Base-by-base conservation (phyloP, 2,329 filamentous ascomycete genomes). In the Apiospora hydei region DNA sequence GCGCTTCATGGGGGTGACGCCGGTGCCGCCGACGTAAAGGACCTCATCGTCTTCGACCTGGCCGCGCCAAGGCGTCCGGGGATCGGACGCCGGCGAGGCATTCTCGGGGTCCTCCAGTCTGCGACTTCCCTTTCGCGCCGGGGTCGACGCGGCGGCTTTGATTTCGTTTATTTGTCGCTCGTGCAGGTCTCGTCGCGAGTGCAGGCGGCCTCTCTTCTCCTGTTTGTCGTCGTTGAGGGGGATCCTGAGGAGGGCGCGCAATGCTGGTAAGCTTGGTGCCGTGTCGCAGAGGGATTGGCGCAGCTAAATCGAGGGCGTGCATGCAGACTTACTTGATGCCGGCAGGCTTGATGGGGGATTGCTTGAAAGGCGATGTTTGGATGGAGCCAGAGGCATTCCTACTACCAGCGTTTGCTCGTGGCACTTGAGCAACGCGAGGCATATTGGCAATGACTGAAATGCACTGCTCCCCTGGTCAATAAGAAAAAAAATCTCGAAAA, bases 181-280 rank as follows among this genome's bases (percentile, higher is more conserved):
- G 81, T 98, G 93, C 43, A 94, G 90, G 46, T 94, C 94, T 84
- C 97, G 94, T 79, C 96, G 92, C 74, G 94, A 95, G 80, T 96
- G 93, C 79, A 96, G 87, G 69, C 96, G 93, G 77, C 92, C 92
- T 68, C 95, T 95, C 83, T 97, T 98, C 84, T 99, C 96, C 77
- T 92, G 91, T 73, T 90, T 92, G 87, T 99, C 96, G 85, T 99
- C 96, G 85, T 98, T 98, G 74, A 99, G 90, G 47, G 96, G 95
- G 73, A 99, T 97, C 81, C 94, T 97, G 78, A 66, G 44, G 46
- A 71, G 74, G 73, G 74, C 49, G 74, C 70, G 69, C 69, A 47
- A 49, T 47, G 18, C 1, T 18, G 8, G 24, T 67, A 69, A 74
- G 72, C 44, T 30, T 68, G 10, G 24, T 47, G 57, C 4, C 57